A percentile compares a stretch with the other conserved stretches of the same genome.
Evolutionary conservation across 2,329 filamentous ascomycete genomes (phyloP).

Genomic region (Neocucurbitaria cava): DNA sequence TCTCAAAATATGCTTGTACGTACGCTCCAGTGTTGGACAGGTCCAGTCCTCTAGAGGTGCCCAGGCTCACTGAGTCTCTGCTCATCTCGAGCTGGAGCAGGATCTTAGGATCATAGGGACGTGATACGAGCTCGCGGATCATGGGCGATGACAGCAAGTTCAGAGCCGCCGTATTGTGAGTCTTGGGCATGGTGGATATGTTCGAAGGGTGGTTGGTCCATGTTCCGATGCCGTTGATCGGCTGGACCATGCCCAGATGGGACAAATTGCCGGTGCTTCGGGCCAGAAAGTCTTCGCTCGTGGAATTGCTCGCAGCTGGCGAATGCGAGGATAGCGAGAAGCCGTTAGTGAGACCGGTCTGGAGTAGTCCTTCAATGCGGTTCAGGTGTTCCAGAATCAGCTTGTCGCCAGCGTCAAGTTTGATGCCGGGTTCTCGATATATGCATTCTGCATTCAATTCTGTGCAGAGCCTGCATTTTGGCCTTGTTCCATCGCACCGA

Average conservation of each 20-base stretch:
- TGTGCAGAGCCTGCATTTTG: slow-evolving; percentile 84
- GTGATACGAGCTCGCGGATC: slow-evolving; percentile 77
- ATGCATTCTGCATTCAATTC: slow-evolving; percentile 83
- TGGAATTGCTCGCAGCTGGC: slow-evolving; percentile 52
- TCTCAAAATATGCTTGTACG: slow-evolving; percentile 79
- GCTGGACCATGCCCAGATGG: slow-evolving; percentile 47
- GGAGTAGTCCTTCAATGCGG: slow-evolving; percentile 80
- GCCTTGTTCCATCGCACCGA: slow-evolving; percentile 78
- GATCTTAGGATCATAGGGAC: slow-evolving; percentile 81
- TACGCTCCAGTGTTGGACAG: slow-evolving; percentile 77
- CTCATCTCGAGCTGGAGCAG: slow-evolving; percentile 82
- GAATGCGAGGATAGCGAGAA: slow-evolving; percentile 66
- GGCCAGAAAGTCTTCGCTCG: slow-evolving; percentile 52
- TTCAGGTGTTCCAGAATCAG: slow-evolving; percentile 80
- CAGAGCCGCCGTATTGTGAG: slow-evolving; percentile 80
- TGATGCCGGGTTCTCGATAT: slow-evolving; percentile 85
- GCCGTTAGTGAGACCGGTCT: slow-evolving; percentile 68
- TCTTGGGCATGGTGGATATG: slow-evolving; percentile 85
- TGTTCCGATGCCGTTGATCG: slow-evolving; percentile 69
- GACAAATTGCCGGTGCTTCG: slow-evolving; percentile 47
- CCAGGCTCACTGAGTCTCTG: slow-evolving; percentile 72
- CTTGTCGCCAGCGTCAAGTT: slow-evolving; percentile 86
- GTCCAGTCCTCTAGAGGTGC: slow-evolving; percentile 68
- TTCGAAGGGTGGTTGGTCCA: slow-evolving; percentile 70
- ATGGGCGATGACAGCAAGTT: slow-evolving; percentile 82